These are phyloP conservation scores for Penicillium sp. DNA, from an alignment of 2,329 filamentous ascomycete genomes.

Conservation along the genomic window DNA sequence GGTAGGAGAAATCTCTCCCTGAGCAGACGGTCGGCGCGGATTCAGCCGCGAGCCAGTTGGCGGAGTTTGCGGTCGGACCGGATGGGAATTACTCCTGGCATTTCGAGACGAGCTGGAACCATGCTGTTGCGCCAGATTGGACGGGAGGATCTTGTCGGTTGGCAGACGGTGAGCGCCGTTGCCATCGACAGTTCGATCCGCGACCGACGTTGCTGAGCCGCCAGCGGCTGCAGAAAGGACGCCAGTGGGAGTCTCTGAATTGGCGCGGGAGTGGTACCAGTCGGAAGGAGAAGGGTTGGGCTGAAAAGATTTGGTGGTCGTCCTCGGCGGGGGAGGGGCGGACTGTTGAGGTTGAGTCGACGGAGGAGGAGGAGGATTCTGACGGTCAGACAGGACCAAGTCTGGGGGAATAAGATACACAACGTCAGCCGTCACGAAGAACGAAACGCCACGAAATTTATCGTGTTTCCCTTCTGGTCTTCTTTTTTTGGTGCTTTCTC, in stretches of 20 bases:
- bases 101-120: constrained; percentile 43
- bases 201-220: constrained; percentile 36
- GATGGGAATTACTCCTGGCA: constrained; percentile 53
- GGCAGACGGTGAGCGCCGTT: constrained; percentile 35
- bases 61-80: constrained; percentile 51
- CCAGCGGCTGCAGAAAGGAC: constrained; percentile 52
- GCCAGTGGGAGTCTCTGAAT: constrained; percentile 65
- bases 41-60: constrained; percentile 40
- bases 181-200: constrained; percentile 40
- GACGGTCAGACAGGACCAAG: constrained; percentile 17
- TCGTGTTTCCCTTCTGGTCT: constrained; percentile 5
- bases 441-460: constrained; percentile 19
- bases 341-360: constrained; percentile 1
- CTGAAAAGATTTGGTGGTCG: constrained; percentile 64
- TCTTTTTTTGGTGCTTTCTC: background rate
- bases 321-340: constrained; percentile 55
- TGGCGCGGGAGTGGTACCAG: constrained; percentile 69
- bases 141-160: constrained; percentile 34
- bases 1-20: constrained; percentile 33
- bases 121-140: constrained; percentile 40
- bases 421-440: constrained; percentile 17
- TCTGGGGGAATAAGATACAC: constrained; percentile 8
- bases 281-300: constrained; percentile 49
- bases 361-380: constrained; percentile 26
- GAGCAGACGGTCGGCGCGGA: constrained; percentile 33